Percentiles rank a stretch among this genome's conserved stretches.
These are phyloP conservation scores for Penicillium sp. DNA, from an alignment of 2,329 filamentous ascomycete genomes.

Conservation along the genomic window DNA sequence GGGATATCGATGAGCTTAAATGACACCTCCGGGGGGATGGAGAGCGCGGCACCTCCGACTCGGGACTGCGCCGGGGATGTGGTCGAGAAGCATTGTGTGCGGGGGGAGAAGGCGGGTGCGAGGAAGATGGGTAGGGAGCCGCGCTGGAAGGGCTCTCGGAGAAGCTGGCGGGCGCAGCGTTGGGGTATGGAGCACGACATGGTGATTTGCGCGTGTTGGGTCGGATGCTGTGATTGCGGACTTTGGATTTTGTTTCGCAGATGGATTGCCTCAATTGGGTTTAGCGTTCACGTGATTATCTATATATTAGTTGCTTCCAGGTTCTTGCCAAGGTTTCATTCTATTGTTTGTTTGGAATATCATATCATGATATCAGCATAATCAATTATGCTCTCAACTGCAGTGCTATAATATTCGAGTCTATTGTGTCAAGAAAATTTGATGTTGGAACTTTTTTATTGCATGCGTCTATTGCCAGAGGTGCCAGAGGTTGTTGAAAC, in stretches of 20 bases:
- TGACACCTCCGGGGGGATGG: slow-evolving; percentile 80
- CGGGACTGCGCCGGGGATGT: slow-evolving; percentile 70
- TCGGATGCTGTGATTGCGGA: slow-evolving; percentile 23
- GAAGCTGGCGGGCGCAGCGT: slow-evolving; percentile 59
- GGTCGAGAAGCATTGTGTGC: slow-evolving; percentile 66
- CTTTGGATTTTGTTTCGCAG: slow-evolving; percentile 37
- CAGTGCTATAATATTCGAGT: too few relatives aligned
- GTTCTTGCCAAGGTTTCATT: background rate
- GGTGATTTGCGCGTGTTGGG: slow-evolving; percentile 27
- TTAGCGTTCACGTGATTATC: slow-evolving; percentile 23
- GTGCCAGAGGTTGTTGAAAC: background rate
- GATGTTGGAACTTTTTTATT: background rate
- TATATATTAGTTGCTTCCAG: background rate
- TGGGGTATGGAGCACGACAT: slow-evolving; percentile 68
- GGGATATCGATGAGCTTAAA: slow-evolving; percentile 67
- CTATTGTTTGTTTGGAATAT: background rate
- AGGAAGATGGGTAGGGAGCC: slow-evolving; percentile 69
- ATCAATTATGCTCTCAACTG: background rate
- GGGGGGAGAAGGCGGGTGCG: slow-evolving; percentile 64
- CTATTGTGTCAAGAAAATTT: too few relatives aligned
- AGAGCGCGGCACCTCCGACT: slow-evolving; percentile 77
- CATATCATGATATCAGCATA: too few relatives aligned
- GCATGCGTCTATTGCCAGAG: background rate
- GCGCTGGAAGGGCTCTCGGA: slow-evolving; percentile 48
- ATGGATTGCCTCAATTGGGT: slow-evolving; percentile 17